A percentile compares a stretch with the other conserved stretches of the same genome.
These are phyloP conservation scores for Geosiphon pyriformis DNA, from an alignment of 192 early-diverging fungal genomes.

Conservation along the genomic window DNA sequence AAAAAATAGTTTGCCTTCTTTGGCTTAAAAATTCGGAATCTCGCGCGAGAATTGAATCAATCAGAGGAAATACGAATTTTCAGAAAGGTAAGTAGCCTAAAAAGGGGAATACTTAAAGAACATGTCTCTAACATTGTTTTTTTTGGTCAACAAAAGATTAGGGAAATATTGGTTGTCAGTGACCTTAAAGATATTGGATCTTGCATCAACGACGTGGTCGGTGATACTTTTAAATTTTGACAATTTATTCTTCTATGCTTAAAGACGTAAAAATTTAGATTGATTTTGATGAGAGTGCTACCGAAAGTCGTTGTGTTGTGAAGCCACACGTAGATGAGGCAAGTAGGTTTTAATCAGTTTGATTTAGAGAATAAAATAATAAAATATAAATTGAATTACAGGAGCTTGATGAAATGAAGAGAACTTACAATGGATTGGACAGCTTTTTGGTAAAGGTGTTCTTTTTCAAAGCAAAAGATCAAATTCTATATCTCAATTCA, in stretches of 20 bases:
- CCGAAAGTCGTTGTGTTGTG: conserved; percentile 54
- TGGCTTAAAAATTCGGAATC: conserved; percentile 43
- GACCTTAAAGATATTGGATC: conserved; percentile 48
- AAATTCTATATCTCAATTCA: background rate
- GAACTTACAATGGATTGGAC: conserved; percentile 60
- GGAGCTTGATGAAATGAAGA: conserved; percentile 64
- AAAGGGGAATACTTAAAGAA: background rate
- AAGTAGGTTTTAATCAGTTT: background rate
- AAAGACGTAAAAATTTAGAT: conserved; percentile 48
- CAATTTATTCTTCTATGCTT: background rate
- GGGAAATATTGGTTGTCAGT: conserved; percentile 26
- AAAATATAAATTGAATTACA: conserved; percentile 29
- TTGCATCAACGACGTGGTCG: conserved; percentile 54
- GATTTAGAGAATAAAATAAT: background rate
- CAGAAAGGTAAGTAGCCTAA: conserved; percentile 27
- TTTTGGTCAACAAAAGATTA: conserved; percentile 14
- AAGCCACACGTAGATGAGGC: conserved; percentile 46
- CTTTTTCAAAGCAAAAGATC: background rate
- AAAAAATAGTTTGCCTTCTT: conserved; percentile 51
- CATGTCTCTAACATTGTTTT: background rate
- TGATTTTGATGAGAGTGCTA: conserved; percentile 64
- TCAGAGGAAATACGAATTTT: conserved; percentile 21
- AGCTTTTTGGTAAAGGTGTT: conserved; percentile 51
- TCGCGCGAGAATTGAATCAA: conserved; percentile 23
- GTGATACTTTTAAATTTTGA: no score